phyloP scores from a whole-genome alignment of 768 basidiomycete genomes.

The Exidia glandulosa region DNA sequence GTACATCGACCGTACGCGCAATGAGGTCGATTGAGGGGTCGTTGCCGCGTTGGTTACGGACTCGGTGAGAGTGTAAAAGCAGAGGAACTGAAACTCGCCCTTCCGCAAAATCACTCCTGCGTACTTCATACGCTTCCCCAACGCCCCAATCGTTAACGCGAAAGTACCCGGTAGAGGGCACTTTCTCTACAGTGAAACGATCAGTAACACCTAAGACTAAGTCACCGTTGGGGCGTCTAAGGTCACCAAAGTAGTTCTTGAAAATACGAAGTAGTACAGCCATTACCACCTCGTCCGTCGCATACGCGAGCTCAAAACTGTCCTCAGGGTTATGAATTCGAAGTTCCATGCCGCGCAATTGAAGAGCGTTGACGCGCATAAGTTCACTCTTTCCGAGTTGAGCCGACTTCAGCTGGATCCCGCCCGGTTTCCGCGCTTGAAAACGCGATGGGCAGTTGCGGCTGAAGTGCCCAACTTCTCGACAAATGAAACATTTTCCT shows the following conservation, averaged over 20 bases:
- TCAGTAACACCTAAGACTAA: background rate
- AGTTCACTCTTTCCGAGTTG: background rate
- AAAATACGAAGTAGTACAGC: background rate
- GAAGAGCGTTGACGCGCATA: background rate
- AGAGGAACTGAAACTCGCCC: background rate
- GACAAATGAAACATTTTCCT: constrained; percentile 20
- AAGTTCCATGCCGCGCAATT: background rate
- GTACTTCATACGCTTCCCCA: background rate
- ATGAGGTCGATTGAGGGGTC: background rate
- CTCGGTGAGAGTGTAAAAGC: background rate
- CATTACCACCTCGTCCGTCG: background rate
- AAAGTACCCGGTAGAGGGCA: background rate
- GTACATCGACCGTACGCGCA: background rate
- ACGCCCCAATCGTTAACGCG: background rate
- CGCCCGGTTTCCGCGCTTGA: background rate
- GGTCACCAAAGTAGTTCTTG: background rate
- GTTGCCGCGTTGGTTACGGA: background rate
- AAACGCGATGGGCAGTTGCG: constrained; percentile 19
- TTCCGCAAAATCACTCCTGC: background rate
- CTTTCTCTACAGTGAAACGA: background rate
- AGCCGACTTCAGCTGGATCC: background rate
- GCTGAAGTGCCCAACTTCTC: constrained; percentile 17
- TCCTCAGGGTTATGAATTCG: background rate
- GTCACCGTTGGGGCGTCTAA: background rate
- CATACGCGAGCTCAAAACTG: background rate